phyloP scores from a whole-genome alignment of 768 basidiomycete genomes.

The Mycena pura region DNA sequence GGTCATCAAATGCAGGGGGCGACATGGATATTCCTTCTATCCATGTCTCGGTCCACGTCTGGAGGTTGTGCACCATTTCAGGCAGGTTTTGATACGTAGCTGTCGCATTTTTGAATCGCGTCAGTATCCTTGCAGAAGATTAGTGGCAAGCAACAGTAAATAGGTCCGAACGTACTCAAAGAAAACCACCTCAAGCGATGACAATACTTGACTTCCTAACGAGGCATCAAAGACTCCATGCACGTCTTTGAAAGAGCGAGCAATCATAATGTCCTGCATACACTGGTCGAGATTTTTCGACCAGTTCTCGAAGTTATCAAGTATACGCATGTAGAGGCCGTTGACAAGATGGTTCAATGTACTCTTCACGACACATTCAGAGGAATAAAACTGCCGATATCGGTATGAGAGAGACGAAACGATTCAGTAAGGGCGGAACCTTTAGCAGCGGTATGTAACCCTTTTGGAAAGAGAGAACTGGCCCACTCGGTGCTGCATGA shows the following conservation, averaged over 20 bases:
- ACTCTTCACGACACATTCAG: constrained; percentile 64
- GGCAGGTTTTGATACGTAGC: constrained; percentile 52
- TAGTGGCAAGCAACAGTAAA: constrained; percentile 25
- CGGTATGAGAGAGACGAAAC: background rate
- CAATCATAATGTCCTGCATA: constrained; percentile 45
- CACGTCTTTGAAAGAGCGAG: constrained; percentile 44
- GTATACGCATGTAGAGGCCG: constrained; percentile 50
- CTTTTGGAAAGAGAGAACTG: constrained; percentile 62
- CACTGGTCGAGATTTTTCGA: constrained; percentile 46
- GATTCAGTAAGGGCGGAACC: constrained; percentile 34
- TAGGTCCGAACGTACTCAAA: constrained; percentile 51
- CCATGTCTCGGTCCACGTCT: constrained; percentile 58
- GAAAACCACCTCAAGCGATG: constrained; percentile 53
- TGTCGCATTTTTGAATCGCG: constrained; percentile 64
- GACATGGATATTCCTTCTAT: constrained; percentile 41
- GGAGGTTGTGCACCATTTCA: constrained; percentile 48
- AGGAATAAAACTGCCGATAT: constrained; percentile 57
- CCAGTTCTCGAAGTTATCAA: constrained; percentile 53
- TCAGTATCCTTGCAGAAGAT: constrained; percentile 34
- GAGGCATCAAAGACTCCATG: constrained; percentile 21
- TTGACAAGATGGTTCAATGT: constrained; percentile 58
- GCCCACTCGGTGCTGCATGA: constrained; percentile 39
- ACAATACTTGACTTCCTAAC: constrained; percentile 50
- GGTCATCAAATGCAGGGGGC: constrained; percentile 54
- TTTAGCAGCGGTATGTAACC: constrained; percentile 61